Conservation (phyloP, 208 protist genomes). For the Leptomonas seymouri region DNA sequence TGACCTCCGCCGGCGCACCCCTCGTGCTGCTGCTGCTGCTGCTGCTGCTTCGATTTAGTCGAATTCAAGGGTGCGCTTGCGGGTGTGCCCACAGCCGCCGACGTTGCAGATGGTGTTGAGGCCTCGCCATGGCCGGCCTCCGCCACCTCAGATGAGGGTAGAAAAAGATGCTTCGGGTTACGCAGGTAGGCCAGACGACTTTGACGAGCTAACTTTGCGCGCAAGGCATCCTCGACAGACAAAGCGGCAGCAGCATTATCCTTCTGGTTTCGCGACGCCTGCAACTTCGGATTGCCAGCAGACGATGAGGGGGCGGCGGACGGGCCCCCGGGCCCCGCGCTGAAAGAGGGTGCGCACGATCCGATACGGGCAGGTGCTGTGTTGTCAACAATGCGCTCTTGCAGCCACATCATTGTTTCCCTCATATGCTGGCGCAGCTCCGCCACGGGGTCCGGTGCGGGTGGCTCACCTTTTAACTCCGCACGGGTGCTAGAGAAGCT, state of each 20-base stretch:
- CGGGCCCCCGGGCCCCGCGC: not conserved
- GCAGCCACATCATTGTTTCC: constrained; percentile 24
- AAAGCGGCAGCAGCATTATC: constrained; percentile 29
- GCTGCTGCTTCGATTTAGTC: not conserved
- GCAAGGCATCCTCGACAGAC: constrained; percentile 48
- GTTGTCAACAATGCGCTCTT: constrained; percentile 21
- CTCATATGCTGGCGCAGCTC: constrained; percentile 38
- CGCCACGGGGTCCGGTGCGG: constrained; percentile 33
- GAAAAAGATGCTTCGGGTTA: constrained; percentile 60
- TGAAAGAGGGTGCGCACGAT: not conserved
- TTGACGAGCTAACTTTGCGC: constrained; percentile 40
- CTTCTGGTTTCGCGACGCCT: constrained; percentile 7
- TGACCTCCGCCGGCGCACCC: not conserved
- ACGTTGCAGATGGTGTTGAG: not conserved
- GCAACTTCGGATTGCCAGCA: constrained; percentile 2
- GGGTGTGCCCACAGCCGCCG: not conserved
- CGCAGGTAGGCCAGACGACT: constrained; percentile 60
- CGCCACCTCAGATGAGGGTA: constrained; percentile 34
- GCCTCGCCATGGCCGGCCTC: constrained; percentile 18
- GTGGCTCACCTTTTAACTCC: constrained; percentile 47
- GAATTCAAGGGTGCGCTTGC: not conserved
- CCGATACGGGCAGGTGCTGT: not conserved
- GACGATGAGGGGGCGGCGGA: not conserved
- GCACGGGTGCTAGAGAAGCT: constrained; percentile 51
- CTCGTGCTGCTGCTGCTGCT: not conserved